Evolutionary conservation across 805 yeast species (phyloP).

Genomic region (Starmera caribaea): DNA sequence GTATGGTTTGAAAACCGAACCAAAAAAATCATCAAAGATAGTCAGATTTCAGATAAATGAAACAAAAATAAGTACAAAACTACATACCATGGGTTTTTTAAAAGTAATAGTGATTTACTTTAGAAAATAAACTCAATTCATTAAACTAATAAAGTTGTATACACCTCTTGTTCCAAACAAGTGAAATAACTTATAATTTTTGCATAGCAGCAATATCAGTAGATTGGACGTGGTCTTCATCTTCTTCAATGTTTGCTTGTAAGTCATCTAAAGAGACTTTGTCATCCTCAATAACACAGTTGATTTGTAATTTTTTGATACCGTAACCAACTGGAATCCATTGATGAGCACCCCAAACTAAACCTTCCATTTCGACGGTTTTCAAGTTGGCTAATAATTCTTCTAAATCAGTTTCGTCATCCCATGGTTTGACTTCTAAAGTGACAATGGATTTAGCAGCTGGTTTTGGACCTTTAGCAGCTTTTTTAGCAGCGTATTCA

Average conservation of each 20-base stretch:
- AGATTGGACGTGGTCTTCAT: conserved; percentile 99
- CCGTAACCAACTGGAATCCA: conserved; percentile 98
- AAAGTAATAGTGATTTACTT: too few relatives aligned
- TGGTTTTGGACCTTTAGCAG: conserved; percentile 93
- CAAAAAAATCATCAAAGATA: too few relatives aligned
- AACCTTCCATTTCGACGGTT: conserved; percentile 82
- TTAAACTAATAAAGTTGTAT: background rate
- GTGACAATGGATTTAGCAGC: conserved; percentile 98
- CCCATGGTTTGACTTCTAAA: conserved; percentile 99
- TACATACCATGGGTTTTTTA: too few relatives aligned
- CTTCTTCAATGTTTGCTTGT: conserved; percentile 67
- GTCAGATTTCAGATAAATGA: too few relatives aligned
- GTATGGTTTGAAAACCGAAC: too few relatives aligned
- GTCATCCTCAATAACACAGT: conserved; percentile 96
- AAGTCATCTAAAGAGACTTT: conserved; percentile 90
- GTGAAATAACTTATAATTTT: conserved; percentile 58
- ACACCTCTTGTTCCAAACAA: too few relatives aligned
- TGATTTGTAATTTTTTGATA: conserved; percentile 98
- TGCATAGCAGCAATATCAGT: conserved; percentile 98
- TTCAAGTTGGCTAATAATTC: conserved; percentile 81
- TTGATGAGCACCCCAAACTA: conserved; percentile 96
- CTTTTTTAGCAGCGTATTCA: conserved; percentile 96
- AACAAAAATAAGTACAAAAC: conserved; percentile 26
- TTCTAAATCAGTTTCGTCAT: conserved; percentile 95
- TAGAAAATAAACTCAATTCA: background rate